phyloP scores from a whole-genome alignment of 306 rosid species.

The Phaseolus lunatus region DNA sequence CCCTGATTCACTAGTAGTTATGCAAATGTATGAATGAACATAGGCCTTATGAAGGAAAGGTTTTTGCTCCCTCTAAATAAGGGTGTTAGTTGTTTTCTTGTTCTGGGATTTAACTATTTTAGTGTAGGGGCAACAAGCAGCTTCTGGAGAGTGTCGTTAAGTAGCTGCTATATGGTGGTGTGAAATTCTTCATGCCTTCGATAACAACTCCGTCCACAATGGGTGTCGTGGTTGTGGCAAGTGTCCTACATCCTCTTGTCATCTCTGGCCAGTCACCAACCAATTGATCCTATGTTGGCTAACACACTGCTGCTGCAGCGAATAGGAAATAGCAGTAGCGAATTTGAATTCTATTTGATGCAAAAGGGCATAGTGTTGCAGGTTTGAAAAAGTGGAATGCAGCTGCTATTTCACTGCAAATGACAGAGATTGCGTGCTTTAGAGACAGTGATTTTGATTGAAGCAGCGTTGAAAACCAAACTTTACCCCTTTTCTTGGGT shows the following conservation, averaged over 20 bases:
- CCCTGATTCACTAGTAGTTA: neutral
- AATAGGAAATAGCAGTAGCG: neutral
- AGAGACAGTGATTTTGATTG: neutral
- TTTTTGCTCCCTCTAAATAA: neutral
- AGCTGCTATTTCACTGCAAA: neutral
- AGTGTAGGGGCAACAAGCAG: constrained; percentile 25
- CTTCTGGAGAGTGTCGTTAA: neutral
- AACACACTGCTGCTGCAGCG: neutral
- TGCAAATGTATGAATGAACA: constrained; percentile 7
- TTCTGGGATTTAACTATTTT: constrained; percentile 17
- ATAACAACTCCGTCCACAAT: neutral
- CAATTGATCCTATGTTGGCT: neutral
- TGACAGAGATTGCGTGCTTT: neutral
- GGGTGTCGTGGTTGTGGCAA: neutral
- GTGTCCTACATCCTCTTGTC: neutral
- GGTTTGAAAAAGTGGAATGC: neutral
- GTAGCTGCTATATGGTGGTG: neutral
- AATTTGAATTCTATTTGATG: neutral
- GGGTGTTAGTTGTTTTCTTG: constrained; percentile 25
- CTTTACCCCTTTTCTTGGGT: neutral
- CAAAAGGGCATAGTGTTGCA: neutral
- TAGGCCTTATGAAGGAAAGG: neutral
- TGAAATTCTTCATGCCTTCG: neutral
- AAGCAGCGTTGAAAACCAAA: neutral
- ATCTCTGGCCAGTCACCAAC: neutral